Evolutionary conservation across 2,329 filamentous ascomycete genomes (phyloP).

Genomic region (Knoxdaviesia capensis): DNA sequence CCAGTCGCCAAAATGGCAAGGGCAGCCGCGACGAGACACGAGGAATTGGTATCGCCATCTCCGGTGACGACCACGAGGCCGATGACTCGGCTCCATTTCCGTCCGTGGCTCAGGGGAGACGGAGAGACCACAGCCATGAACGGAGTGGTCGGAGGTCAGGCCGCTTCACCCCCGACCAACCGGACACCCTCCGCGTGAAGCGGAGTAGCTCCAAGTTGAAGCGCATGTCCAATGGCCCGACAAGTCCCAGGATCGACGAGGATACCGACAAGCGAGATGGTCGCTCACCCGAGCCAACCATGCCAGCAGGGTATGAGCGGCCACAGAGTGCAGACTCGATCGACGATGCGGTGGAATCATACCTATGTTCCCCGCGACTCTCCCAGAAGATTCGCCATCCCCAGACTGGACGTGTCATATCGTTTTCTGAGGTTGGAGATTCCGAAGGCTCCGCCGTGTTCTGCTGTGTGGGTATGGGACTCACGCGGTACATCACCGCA

Average conservation of each 20-base stretch:
- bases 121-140: constrained; percentile 29
- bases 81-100: constrained; percentile 54
- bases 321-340: constrained; percentile 69
- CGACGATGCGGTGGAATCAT: constrained; percentile 71
- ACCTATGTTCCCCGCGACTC: constrained; percentile 62
- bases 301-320: constrained; percentile 42
- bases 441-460: constrained; percentile 81
- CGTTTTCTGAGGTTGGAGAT: constrained; percentile 92
- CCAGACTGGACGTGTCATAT: constrained; percentile 70
- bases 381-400: constrained; percentile 79
- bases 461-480: constrained; percentile 92
- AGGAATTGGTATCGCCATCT: constrained; percentile 3
- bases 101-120: constrained; percentile 39
- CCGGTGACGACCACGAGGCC: constrained; percentile 14
- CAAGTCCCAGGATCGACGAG: constrained; percentile 21
- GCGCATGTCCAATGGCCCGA: constrained; percentile 27
- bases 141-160: constrained; percentile 23
- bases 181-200: constrained; percentile 24
- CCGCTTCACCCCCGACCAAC: constrained; percentile 25
- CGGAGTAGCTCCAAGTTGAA: constrained; percentile 38
- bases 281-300: constrained; percentile 10
- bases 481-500: constrained; percentile 87
- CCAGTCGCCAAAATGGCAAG: too few species aligned
- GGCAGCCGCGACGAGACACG: too few species aligned
- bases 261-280: constrained; percentile 6